Base-by-base conservation (phyloP, 768 basidiomycete species). In the Chiua virens region DNA sequence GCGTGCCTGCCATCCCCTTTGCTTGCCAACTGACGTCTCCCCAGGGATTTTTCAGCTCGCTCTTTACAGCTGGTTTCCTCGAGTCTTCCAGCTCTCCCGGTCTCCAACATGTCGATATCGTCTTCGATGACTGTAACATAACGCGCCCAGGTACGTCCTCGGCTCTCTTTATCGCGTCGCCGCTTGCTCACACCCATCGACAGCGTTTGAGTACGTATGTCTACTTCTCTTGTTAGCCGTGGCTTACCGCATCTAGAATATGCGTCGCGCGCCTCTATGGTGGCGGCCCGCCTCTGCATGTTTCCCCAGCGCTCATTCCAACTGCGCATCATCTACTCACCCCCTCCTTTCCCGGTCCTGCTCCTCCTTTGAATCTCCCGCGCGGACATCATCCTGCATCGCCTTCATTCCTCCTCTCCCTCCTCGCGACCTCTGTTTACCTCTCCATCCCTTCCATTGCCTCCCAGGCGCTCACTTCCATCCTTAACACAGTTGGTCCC, bases 211-310 rank as follows among this genome's bases (percentile, higher is more conserved):
- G 92, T 93, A 71, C 69, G 92, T 80, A 10, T 38, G 4, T 22
- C 38, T 18, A 28, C 39, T 42, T 2, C 18, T 17, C 15, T 18
- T 22, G 23, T 23, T 21, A 28, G 35, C 54, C 42, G 49, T 30
- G 49, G 41, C 59, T 53, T 45, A 71, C 39, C 11, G 7, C 17
- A 38, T 49, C 40, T 52, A 94, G 92, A 70, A 73, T 95, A 57
- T 93, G 91, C 68, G 81, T 96, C 47, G 81, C 94, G 9, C 80
- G 88, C 35, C 78, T 97, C 7, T 97, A 96, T 61, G 91, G 92
- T 21, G 87, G 90, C 17, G 87, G 91, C 0, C 93, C 94, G 13
- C 75, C 77, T 0, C 75, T 96, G 35, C 76, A 84, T 59, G 73
- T 94, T 45, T 79, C 85, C 17, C 76, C 84, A 0, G 72, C 77